phyloP scores from a whole-genome alignment of 192 early-diverging fungal genomes.

The Entomortierella chlamydospora region DNA sequence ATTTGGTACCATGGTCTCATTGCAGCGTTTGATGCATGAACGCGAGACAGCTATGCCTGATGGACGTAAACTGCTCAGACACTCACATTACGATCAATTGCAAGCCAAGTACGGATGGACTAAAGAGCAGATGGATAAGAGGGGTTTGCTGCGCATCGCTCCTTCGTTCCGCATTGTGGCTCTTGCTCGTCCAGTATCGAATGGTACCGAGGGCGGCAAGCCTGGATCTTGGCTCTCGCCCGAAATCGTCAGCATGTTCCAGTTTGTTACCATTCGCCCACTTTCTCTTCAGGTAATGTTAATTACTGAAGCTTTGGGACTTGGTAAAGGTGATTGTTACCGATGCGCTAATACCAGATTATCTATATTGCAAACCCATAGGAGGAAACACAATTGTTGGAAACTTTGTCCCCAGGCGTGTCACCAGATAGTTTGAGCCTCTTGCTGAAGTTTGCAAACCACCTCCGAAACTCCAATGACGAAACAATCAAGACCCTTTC shows the following conservation, averaged over 20 bases:
- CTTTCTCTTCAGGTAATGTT: conserved; percentile 51
- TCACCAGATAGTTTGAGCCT: conserved; percentile 53
- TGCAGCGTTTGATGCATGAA: conserved; percentile 74
- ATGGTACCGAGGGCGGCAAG: conserved; percentile 57
- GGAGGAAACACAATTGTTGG: conserved; percentile 64
- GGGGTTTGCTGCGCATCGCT: conserved; percentile 69
- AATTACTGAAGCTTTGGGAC: not conserved
- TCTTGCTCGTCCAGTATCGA: conserved; percentile 64
- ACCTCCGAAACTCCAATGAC: conserved; percentile 67
- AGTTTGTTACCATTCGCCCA: conserved; percentile 72
- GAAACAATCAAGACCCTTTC: conserved; percentile 69
- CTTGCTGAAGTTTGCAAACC: conserved; percentile 68
- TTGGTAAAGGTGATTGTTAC: too few species aligned
- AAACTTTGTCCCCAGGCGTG: conserved; percentile 64
- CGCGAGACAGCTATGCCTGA: conserved; percentile 78
- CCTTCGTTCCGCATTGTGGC: conserved; percentile 83
- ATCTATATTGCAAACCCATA: not conserved
- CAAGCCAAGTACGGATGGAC: conserved; percentile 60
- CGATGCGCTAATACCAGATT: not conserved
- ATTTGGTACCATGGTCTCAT: conserved; percentile 73
- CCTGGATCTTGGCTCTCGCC: conserved; percentile 75
- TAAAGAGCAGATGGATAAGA: conserved; percentile 58
- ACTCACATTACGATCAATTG: conserved; percentile 66
- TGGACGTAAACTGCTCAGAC: conserved; percentile 67
- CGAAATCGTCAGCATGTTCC: conserved; percentile 79